Evolutionary conservation across 768 basidiomycete species (phyloP), one percentile per base, ranked within the genome.

Genomic region (Serpula lacrymans): DNA sequence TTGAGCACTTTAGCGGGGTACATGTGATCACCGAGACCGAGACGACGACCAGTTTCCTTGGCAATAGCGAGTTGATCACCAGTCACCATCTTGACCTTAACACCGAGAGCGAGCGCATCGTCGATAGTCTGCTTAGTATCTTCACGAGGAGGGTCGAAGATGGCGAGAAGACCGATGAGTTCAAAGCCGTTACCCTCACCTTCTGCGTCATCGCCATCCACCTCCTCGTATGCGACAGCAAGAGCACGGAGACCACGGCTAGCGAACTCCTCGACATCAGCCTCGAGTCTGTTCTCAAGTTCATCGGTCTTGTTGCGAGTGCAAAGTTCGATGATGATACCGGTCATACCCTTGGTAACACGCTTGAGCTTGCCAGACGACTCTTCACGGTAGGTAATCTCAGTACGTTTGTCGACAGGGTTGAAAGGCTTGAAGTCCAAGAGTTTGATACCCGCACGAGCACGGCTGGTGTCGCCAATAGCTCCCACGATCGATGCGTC

Each of bases 11-110:
- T 96, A 41, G 94, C 88, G 30, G 95, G 84, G 74, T 96, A 97
- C 95, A 98, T 98, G 75, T 97, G 94, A 67, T 97, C 95, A 60
- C 95, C 95, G 46, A 98, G 75, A 53, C 95, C 94, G 35, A 98
- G 88, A 71, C 95, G 89, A 64, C 95, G 88, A 45, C 95, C 95
- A 47, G 95, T 97, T 68, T 98, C 95, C 79, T 98, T 98, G 26
- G 95, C 95, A 54, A 98, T 98, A 50, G 95, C 95, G 60, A 98
- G 90, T 73, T 98, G 95, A 64, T 98, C 95, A 75, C 95, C 95
- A n/a, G 95, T 98, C 46, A 97, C 95, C 95, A 98, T 98, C 85
- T 98, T 98, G 64, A 98, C 94, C 63, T 84, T 87, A 55, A 98
- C 93, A 65, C 95, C 95, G 60, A 97, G 90, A 42, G 84, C 84